Base-by-base conservation (phyloP, 2,329 filamentous ascomycete species). In the Arthrobotrys conoides region DNA sequence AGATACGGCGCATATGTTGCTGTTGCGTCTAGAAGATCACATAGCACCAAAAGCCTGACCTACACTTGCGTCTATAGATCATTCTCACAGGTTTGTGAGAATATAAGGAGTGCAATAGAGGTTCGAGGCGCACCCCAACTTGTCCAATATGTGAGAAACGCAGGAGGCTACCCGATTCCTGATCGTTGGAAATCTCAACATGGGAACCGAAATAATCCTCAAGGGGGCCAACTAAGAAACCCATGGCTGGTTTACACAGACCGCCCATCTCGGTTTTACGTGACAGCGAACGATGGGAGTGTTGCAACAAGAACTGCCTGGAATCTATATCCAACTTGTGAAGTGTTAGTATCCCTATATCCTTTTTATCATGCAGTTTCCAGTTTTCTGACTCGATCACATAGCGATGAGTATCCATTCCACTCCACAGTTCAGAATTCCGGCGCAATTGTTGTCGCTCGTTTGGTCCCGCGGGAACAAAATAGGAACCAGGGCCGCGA, bases 361-460 rank as follows among this genome's bases (percentile, higher is more conserved):
- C n/a, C n/a, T n/a, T n/a, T n/a, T n/a, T n/a, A n/a, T n/a, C n/a
- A 38, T 30, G 27, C 3, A 30, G 6, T 30, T 30, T 30, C 6
- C 27, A 30, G 27, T 6, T 38, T n/a, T 16, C 67, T 44, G 20
- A 51, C 30, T 22, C 20, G 20, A 9, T 9, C 1, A n/a, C 27
- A 48, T 16, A 70, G 67, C 9, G 67, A 70, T 46, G 67, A 63
- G 22, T 70, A 61, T 63, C 67, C 67, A 0, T 70, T 70, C n/a
- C 41, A 49, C 27, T 63, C 67, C 6, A 61, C 67, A 5, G 1
- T 10, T 20, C n/a, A 70, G 41, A 70, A 63, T 18, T 0, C 3
- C 2, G 53, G 16, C 48, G 3, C n/a, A 8, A 16, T 4, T 18
- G 67, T 61, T 1, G 10, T 70, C 18, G 53, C 6, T 5, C 53